Conservation (phyloP, 1,284 basidiomycete species). For the Vanrija pseudolonga region DNA sequence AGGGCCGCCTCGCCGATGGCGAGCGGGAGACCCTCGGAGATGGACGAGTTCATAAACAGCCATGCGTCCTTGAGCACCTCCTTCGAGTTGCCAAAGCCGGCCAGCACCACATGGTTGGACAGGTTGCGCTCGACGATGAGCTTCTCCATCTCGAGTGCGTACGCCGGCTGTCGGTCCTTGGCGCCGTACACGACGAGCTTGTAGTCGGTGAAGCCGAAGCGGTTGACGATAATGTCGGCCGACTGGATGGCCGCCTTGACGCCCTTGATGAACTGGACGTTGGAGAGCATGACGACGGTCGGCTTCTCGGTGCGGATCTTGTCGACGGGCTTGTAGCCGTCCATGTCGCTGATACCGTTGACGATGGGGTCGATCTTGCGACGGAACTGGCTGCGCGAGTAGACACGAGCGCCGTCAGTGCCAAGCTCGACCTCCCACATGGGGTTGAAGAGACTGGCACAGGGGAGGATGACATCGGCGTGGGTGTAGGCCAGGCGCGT, state of each 20-base stretch:
- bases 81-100: constrained; percentile 11
- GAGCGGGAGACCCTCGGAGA: constrained; percentile 13
- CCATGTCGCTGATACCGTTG: constrained; percentile 15
- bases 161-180: constrained; percentile 14
- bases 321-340: constrained; percentile 10
- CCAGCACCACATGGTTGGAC: constrained; percentile 5
- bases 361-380: constrained; percentile 17
- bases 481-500: constrained; percentile 12
- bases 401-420: constrained; percentile 5
- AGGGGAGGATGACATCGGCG: constrained; percentile 11
- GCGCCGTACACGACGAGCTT: constrained; percentile 13
- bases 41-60: constrained; percentile 15
- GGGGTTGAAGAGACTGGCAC: constrained; percentile 12
- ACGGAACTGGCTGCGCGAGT: constrained; percentile 5
- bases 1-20: constrained; percentile 12
- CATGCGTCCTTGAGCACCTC: constrained; percentile 16
- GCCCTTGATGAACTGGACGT: constrained; percentile 17
- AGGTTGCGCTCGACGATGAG: constrained; percentile 11
- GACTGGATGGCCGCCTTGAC: constrained; percentile 15
- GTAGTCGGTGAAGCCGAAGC: constrained; percentile 16
- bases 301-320: constrained; percentile 9
- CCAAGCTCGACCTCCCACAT: constrained; percentile 14
- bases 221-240: constrained; percentile 16
- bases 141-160: constrained; percentile 15
- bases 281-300: constrained; percentile 15